phyloP scores from a whole-genome alignment of 495 filamentous ascomycete genomes.

The Lasiosphaeris hirsuta region DNA sequence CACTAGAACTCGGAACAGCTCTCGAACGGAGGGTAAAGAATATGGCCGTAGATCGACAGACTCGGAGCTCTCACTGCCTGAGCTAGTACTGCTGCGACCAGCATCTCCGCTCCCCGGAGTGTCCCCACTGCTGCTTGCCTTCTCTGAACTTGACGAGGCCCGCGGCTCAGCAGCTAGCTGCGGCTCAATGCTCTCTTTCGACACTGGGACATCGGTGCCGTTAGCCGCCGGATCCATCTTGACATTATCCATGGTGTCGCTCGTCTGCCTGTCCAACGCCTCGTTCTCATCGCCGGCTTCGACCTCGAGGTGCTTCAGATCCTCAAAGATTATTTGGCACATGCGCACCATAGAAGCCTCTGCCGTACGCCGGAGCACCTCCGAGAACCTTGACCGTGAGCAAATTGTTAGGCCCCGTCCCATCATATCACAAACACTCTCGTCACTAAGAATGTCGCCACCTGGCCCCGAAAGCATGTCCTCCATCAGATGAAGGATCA shows the following conservation, averaged over 20 bases:
- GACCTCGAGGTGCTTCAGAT: slow-evolving; percentile 80
- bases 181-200: slow-evolving; percentile 34
- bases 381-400: slow-evolving; percentile 86
- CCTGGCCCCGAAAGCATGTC: slow-evolving; percentile 91
- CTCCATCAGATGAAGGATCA: slow-evolving; percentile 97
- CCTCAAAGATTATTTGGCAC: slow-evolving; percentile 95
- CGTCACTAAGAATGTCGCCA: slow-evolving; percentile 86
- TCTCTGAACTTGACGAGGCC: slow-evolving; percentile 42
- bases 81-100: slow-evolving; percentile 30
- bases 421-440: slow-evolving; percentile 99
- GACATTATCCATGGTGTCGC: slow-evolving; percentile 66
- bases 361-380: slow-evolving; percentile 83
- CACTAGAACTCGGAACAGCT: slow-evolving; percentile 92
- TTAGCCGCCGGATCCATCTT: slow-evolving; percentile 91
- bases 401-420: slow-evolving; percentile 97
- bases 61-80: slow-evolving; percentile 38
- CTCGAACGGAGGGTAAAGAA: slow-evolving; percentile 86
- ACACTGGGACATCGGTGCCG: slow-evolving; percentile 50
- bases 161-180: slow-evolving; percentile 43
- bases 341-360: slow-evolving; percentile 98
- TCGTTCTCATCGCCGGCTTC: slow-evolving; percentile 59
- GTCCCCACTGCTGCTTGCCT: slow-evolving; percentile 27
- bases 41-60: slow-evolving; percentile 74
- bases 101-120: slow-evolving; percentile 18
- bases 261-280: slow-evolving; percentile 57